Evolutionary conservation across 768 basidiomycete genomes (phyloP), one percentile per base, ranked within the genome.

Genomic region (Cystobasidium ongulense): DNA sequence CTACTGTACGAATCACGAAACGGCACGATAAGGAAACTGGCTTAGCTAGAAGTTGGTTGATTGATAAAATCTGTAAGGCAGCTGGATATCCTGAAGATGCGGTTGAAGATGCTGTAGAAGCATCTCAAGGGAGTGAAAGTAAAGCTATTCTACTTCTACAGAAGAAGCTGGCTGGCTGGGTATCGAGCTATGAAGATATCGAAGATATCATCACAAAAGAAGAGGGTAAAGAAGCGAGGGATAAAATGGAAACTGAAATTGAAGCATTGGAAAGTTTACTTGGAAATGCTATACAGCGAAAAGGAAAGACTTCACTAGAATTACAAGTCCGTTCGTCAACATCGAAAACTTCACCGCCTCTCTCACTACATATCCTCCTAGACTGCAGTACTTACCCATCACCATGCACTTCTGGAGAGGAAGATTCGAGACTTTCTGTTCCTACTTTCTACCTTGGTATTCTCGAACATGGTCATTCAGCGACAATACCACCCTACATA

Each of bases 401-500:
- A 76, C 84, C 83, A 80, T 86, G 81, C 78, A 84, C 77, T 0
- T 43, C 70, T 1, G 31, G 25, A 5, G 3, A 59, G 1, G 5
- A 67, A 73, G 84, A 46, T 31, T 4, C n/a, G 3, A 21, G 7
- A 78, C 80, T 77, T 10, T 83, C 79, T 25, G 85, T 87, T 71
- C 86, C 88, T 0, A 86, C 90, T 0, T 86, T 93, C 81, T 95
- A 88, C 79, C 79, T 95, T 66, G 85, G 88, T 0, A 59, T 27
- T 35, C 25, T 23, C 11, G 33, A 59, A 29, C 57, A 59, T 31
- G 91, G 90, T 0, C n/a, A 36, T 25, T 11, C 23, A 29, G 50
- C 27, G 5, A 78, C 82, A 0, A 83, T 89, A 2, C 86, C 93
- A 0, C 85, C 91, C 0, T 95, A 95, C 80, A 83, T 94, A 70